Evolutionary conservation across 1,284 basidiomycete species (phyloP).

Genomic region (Schizopora paradoxa): DNA sequence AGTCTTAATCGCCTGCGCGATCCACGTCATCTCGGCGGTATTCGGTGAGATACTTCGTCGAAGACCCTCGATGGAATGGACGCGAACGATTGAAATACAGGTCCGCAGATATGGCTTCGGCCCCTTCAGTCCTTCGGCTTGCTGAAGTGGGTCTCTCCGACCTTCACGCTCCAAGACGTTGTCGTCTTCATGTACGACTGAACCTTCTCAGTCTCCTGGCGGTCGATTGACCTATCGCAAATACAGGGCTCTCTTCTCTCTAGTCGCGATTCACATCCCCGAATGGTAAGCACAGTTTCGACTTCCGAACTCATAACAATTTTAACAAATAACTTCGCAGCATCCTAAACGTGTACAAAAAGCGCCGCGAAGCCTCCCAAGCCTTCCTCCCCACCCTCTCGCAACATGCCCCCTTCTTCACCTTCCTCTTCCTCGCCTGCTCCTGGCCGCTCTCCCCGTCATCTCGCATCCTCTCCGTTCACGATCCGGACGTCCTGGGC

Average conservation of each 20-base stretch:
- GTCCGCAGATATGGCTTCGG: constrained; percentile 18
- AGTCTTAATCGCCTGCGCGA: constrained; percentile 20
- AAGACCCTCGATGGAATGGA: not conserved
- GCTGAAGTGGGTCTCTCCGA: constrained; percentile 3
- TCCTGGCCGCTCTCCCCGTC: constrained; percentile 20
- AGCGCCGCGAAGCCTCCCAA: constrained; percentile 8
- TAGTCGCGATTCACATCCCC: constrained; percentile 19
- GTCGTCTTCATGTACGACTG: constrained; percentile 10
- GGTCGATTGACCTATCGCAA: not conserved
- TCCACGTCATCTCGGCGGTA: constrained; percentile 21
- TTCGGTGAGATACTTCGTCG: constrained; percentile 17
- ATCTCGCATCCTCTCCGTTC: constrained; percentile 15
- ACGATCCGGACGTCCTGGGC: constrained; percentile 6
- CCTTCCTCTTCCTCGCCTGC: constrained; percentile 18
- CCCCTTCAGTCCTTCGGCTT: constrained; percentile 8
- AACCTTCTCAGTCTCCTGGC: not conserved
- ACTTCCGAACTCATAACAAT: not conserved
- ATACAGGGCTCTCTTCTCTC: constrained; percentile 18
- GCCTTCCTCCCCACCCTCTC: constrained; percentile 17
- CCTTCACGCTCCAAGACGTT: constrained; percentile 10
- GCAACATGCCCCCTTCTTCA: constrained; percentile 18
- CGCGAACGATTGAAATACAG: constrained; percentile 3
- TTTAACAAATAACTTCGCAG: constrained; percentile 5
- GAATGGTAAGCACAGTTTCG: constrained; percentile 17
- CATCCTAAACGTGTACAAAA: constrained; percentile 20